Base-by-base conservation (phyloP, 1,284 basidiomycete genomes). In the Porogramme epimiltina region DNA sequence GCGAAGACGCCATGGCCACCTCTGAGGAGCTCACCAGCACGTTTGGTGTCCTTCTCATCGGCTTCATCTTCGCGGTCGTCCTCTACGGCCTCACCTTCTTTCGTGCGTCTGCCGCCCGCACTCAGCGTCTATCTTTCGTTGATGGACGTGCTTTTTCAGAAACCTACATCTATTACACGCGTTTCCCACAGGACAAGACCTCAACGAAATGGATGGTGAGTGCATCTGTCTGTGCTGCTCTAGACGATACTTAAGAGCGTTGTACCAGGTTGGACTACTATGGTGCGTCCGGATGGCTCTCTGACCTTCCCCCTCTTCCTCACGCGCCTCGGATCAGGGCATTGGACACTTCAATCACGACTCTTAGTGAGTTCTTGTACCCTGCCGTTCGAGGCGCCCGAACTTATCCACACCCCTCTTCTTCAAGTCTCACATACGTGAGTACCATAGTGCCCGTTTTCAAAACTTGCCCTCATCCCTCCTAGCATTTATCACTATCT, bases 61-160 rank as follows among this genome's bases (percentile, higher is more conserved):
- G 72, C 16, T 75, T 74, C 53, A 66, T 73, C 33, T 60, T 65
- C 20, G 59, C 72, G 4, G 70, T 66, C 10, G 62, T 69, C 3
- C 62, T 74, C 25, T 75, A 76, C 45, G 73, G 73, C 11, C 63
- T 75, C 45, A 73, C 73, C 15, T 75, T 76, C 61, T 75, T 75
- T 62, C 74, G 74, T 74, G 49, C 19, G 74, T 67, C 18, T n/a
- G 23, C 13, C 2, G 8, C 34, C 16, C 11, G 22, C 19, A 16
- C 23, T 31, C 20, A 38, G 39, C 13, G 26, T 18, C 13, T 33
- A 9, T 39, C 2, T 10, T 4, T 24, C 25, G 13, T n/a, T 38
- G 23, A 40, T 19, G n/a, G 11, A 18, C 36, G 22, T 9, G 34
- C 34, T 16, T 16, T 16, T 20, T 18, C 58, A 75, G 73, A 75